phyloP scores from a whole-genome alignment of 192 early-diverging fungal species.

The Rhizophagus clarus region DNA sequence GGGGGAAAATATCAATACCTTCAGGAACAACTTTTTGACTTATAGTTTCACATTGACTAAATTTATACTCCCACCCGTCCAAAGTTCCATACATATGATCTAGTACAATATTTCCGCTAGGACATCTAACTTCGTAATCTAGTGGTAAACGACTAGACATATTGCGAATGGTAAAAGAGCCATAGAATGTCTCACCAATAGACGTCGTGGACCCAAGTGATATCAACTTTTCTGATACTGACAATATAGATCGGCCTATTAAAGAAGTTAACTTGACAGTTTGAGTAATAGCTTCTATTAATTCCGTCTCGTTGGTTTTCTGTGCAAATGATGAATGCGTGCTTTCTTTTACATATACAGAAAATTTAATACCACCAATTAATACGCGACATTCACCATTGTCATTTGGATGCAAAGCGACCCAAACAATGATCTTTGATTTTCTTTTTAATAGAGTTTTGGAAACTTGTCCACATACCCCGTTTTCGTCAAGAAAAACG shows the following conservation, averaged over 20 bases:
- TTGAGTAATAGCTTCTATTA: constrained; percentile 64
- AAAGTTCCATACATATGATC: constrained; percentile 55
- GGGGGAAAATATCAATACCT: neutral
- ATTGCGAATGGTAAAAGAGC: constrained; percentile 71
- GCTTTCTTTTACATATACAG: constrained; percentile 57
- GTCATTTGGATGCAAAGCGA: constrained; percentile 79
- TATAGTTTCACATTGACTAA: neutral
- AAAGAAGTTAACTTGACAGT: constrained; percentile 79
- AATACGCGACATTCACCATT: constrained; percentile 63
- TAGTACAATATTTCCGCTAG: constrained; percentile 53
- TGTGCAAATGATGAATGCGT: neutral
- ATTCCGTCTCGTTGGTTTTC: constrained; percentile 30
- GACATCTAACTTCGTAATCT: constrained; percentile 61
- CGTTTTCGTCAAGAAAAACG: constrained; percentile 68
- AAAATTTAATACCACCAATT: constrained; percentile 82
- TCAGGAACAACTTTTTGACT: neutral
- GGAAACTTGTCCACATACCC: constrained; percentile 52
- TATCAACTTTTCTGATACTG: constrained; percentile 64
- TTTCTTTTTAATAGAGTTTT: constrained; percentile 54
- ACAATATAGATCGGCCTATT: constrained; percentile 77
- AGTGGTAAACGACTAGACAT: constrained; percentile 69
- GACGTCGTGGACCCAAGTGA: constrained; percentile 64
- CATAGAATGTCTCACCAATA: constrained; percentile 53
- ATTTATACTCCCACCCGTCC: constrained; percentile 46
- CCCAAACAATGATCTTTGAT: constrained; percentile 64